A percentile compares a stretch with the other conserved stretches of the same genome.
Evolutionary conservation across 2,329 filamentous ascomycete species (phyloP).

Genomic region (Trichoderma pleuroti): DNA sequence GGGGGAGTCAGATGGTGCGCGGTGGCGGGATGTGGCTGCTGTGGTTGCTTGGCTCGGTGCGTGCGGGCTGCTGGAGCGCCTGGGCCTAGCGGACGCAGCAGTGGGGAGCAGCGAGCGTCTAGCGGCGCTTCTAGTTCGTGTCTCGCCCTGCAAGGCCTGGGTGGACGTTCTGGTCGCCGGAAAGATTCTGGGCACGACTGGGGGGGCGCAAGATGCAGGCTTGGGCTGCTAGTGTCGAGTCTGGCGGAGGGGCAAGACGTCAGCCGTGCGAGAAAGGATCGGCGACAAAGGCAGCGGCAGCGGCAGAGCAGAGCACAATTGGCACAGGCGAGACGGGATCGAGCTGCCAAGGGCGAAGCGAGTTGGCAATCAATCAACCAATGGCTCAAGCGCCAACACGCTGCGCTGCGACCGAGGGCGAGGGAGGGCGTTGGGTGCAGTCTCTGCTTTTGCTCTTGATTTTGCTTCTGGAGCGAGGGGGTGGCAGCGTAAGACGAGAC

Average conservation of each 20-base stretch:
- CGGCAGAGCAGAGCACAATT: neutral
- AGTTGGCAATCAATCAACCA: neutral
- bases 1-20: conserved; percentile 9
- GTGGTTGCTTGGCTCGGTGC: conserved; percentile 11
- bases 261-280: conserved; percentile 19
- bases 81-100: conserved; percentile 10
- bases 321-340: neutral
- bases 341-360: neutral
- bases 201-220: conserved; percentile 15
- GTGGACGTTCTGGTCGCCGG: neutral
- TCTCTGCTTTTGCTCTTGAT: neutral
- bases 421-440: neutral
- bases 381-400: neutral
- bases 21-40: conserved; percentile 20
- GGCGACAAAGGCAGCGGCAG: neutral
- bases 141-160: conserved; percentile 12
- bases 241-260: conserved; percentile 18
- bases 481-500: neutral
- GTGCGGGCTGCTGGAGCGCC: neutral
- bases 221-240: conserved; percentile 4
- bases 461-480: neutral
- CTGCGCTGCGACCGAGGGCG: neutral
- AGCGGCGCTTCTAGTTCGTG: conserved; percentile 17
- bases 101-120: conserved; percentile 15
- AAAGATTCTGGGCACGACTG: conserved; percentile 14